Conservation (phyloP, 1,284 basidiomycete species). For the Moesziomyces antarcticus region DNA sequence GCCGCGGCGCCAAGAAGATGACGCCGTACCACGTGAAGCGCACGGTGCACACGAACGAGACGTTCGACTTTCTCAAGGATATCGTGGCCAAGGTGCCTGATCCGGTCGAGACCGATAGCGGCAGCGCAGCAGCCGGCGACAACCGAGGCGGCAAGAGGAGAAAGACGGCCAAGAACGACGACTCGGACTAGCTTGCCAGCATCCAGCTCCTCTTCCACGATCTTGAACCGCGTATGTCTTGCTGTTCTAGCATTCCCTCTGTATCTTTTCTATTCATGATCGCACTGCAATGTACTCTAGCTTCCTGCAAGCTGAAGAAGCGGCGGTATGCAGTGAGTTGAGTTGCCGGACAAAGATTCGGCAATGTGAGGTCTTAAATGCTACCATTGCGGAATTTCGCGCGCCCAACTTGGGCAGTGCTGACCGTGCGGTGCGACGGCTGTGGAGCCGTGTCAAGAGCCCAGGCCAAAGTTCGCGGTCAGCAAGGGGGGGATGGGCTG, state of each 20-base stretch:
- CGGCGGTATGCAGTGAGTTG: too few species aligned
- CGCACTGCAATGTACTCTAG: not conserved
- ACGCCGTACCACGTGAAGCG: constrained; percentile 96
- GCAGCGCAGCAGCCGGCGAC: constrained; percentile 21
- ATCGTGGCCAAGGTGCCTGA: constrained; percentile 90
- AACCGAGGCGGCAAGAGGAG: constrained; percentile 49
- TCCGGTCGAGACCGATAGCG: constrained; percentile 72
- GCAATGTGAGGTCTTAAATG: not conserved
- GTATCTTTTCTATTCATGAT: not conserved
- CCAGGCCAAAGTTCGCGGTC: not conserved
- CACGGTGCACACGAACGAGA: constrained; percentile 86
- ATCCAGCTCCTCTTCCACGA: not conserved
- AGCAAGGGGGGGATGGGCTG: not conserved
- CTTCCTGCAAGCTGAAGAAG: too few species aligned
- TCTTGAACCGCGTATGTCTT: not conserved
- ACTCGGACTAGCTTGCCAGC: constrained; percentile 20
- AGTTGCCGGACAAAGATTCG: not conserved
- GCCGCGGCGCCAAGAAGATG: constrained; percentile 87
- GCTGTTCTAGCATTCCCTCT: not conserved
- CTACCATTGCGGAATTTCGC: not conserved
- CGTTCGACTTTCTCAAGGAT: constrained; percentile 95
- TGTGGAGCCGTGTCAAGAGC: too few species aligned
- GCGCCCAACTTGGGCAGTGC: not conserved
- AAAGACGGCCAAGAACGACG: constrained; percentile 40
- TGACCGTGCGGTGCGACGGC: not conserved